Conservation (phyloP, 176 grass and related monocot genomes). For the Oryza australiensis region DNA sequence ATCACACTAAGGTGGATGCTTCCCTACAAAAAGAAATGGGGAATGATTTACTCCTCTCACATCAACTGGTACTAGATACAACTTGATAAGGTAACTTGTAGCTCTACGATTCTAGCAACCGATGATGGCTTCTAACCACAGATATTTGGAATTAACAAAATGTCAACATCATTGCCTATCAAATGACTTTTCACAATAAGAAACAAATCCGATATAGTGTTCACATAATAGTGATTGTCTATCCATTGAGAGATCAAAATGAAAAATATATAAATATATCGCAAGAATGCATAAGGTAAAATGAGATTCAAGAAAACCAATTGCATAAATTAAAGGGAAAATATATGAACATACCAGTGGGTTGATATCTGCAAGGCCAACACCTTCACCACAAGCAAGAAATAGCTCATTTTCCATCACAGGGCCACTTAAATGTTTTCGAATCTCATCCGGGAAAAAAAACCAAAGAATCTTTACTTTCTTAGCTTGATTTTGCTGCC, state of each 20-base stretch:
- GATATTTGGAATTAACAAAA: neutral
- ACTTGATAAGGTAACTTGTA: neutral
- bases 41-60: neutral
- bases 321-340: neutral
- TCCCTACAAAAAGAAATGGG: neutral
- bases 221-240: constrained; percentile 5
- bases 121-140: neutral
- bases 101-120: neutral
- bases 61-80: neutral
- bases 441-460: constrained; percentile 60
- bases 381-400: constrained; percentile 64
- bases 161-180: neutral
- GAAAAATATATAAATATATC: constrained; percentile 18
- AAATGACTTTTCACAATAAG: neutral
- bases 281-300: constrained; percentile 1
- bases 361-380: constrained; percentile 57
- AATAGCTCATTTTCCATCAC: constrained; percentile 66
- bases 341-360: constrained; percentile 44
- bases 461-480: constrained; percentile 85
- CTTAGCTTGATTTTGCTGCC: constrained; percentile 51
- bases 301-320: neutral
- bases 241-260: neutral
- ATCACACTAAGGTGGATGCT: neutral
- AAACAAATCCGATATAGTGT: neutral
- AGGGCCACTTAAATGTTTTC: constrained; percentile 41